Evolutionary conservation across 2,329 filamentous ascomycete species (phyloP), one percentile per base, ranked within the genome.

Genomic region (Botrytis tulipae): DNA sequence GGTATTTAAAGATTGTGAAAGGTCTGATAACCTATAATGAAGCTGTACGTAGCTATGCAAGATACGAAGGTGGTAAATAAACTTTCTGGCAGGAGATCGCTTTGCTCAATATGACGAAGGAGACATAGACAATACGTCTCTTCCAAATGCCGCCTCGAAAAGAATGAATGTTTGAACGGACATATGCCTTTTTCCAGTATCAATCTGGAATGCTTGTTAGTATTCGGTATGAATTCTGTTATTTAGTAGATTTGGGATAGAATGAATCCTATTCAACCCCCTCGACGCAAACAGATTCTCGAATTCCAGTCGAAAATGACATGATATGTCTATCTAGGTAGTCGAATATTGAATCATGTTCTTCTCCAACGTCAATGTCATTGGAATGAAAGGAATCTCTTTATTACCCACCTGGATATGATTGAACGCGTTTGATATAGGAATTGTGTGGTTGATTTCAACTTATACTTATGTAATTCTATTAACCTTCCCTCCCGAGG

Each of bases 31-130:
- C 63, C 46, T 67, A 66, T 51, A 48, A 35, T 66, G 32, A 16
- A 37, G 63, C 20, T 48, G 44, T 67, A 67, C 32, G 46, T 54
- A 67, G 65, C 65, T 37, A 37, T 54, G 46, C 35, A 37, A 67
- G 63, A 67, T 67, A 51, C 16, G 8, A 29, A 46, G 42, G 25
- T 46, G 51, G 51, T 18, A 29, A 6, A 29, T 16, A 14, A 14
- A 51, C 14, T 29, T 16, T 29, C 51, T 8, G 51, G 16, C 29
- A 29, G 51, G 51, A 57, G 14, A 29, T 9, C n/a, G 14, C 6
- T 57, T 57, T 29, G n/a, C n/a, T 29, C 51, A 57, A 57, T 29
- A 57, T 29, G 14, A 57, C 7, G 14, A 29, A 57, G n/a, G 25
- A 54, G 51, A 57, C n/a, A 32, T 57, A 29, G n/a, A 57, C 16